These are phyloP conservation scores for Pseudogymnoascus sp. DNA, from an alignment of 2,329 filamentous ascomycete species.

Conservation along the genomic window DNA sequence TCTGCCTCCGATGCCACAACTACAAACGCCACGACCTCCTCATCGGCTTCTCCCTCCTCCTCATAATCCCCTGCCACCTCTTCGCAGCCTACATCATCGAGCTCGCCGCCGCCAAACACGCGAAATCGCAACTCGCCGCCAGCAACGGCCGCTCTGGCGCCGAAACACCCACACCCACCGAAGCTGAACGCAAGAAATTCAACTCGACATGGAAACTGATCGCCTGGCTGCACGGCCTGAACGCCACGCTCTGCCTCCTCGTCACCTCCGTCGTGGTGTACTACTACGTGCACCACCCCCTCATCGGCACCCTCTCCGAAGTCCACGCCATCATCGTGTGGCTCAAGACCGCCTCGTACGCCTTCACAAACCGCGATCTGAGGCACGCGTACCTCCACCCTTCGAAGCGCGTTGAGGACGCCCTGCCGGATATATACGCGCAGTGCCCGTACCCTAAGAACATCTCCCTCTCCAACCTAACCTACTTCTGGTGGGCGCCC, in stretches of 20 bases:
- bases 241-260: conserved; percentile 71
- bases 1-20: conserved; percentile 84
- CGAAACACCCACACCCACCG: conserved; percentile 42
- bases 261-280: conserved; percentile 83
- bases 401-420: conserved; percentile 53
- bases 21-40: conserved; percentile 71
- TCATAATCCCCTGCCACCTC: conserved; percentile 83
- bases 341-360: conserved; percentile 93
- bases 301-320: conserved; percentile 86
- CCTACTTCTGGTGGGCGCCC: conserved; percentile 97
- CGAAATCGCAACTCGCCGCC: conserved; percentile 57
- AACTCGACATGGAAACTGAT: conserved; percentile 71
- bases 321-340: conserved; percentile 91
- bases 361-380: conserved; percentile 91
- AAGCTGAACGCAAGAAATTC: conserved; percentile 56
- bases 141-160: conserved; percentile 33
- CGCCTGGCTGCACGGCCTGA: conserved; percentile 71
- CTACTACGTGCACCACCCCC: conserved; percentile 81
- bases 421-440: conserved; percentile 73
- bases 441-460: conserved; percentile 83
- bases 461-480: conserved; percentile 78
- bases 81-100: conserved; percentile 89
- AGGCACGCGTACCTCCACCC: conserved; percentile 84
- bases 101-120: conserved; percentile 69
- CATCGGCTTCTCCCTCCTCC: conserved; percentile 70